phyloP scores from a whole-genome alignment of 768 basidiomycete species.

The Agaricus blazei region DNA sequence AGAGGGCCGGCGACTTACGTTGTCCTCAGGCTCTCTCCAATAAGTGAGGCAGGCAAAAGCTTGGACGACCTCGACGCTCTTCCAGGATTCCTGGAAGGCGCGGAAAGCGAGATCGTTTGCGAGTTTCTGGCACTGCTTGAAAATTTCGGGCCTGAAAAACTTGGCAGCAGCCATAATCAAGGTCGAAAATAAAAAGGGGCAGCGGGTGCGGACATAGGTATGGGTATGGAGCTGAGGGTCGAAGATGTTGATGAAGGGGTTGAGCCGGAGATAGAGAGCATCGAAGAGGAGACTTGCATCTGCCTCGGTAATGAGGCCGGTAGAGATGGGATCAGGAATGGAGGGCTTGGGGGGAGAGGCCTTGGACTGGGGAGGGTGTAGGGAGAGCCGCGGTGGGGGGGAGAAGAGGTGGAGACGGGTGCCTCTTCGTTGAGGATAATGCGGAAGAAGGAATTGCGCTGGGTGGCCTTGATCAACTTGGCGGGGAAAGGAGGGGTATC shows the following conservation, averaged over 20 bases:
- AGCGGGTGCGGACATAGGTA: constrained; percentile 72
- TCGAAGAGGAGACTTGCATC: constrained; percentile 74
- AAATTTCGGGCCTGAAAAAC: constrained; percentile 70
- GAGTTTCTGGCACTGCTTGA: constrained; percentile 63
- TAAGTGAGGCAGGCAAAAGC: constrained; percentile 86
- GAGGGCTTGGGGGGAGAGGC: constrained; percentile 32
- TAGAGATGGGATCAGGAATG: constrained; percentile 63
- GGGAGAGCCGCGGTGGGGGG: constrained; percentile 30
- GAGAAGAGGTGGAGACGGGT: constrained; percentile 26
- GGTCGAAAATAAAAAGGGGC: constrained; percentile 80
- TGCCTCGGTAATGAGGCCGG: constrained; percentile 64
- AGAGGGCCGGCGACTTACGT: constrained; percentile 34
- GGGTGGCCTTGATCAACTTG: constrained; percentile 69
- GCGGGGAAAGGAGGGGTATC: constrained; percentile 70
- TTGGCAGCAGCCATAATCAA: constrained; percentile 83
- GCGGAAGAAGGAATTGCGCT: constrained; percentile 74
- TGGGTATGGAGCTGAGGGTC: constrained; percentile 84
- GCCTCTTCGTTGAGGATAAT: constrained; percentile 73
- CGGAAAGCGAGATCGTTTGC: constrained; percentile 71
- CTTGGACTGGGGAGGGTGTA: constrained; percentile 34
- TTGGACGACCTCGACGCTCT: constrained; percentile 83
- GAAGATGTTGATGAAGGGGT: constrained; percentile 86
- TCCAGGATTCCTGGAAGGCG: constrained; percentile 75
- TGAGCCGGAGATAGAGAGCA: constrained; percentile 74
- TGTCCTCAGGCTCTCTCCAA: constrained; percentile 87